Conservation (phyloP, 1,284 basidiomycete species). For the Malassezia vespertilionis region DNA sequence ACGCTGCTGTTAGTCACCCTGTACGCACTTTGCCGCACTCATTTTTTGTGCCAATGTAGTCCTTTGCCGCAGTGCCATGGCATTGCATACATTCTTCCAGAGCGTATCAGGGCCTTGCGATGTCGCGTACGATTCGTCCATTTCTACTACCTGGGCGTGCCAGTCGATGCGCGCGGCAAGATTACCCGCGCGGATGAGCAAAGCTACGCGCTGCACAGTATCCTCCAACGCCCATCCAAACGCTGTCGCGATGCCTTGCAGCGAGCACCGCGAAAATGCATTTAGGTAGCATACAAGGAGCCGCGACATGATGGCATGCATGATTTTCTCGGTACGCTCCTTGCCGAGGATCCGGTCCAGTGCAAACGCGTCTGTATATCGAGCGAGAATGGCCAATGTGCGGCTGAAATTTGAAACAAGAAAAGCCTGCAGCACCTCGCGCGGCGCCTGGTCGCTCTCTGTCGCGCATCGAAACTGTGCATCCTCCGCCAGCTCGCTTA, state of each 20-base stretch:
- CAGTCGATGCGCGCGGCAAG: slow-evolving; percentile 6
- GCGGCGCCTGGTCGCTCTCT: neutral
- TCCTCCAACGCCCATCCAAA: slow-evolving; percentile 68
- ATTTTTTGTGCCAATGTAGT: neutral
- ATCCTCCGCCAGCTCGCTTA: neutral
- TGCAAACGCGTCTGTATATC: slow-evolving; percentile 59
- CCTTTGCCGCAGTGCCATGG: slow-evolving; percentile 1
- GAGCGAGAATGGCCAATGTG: slow-evolving; percentile 6
- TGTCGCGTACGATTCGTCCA: neutral
- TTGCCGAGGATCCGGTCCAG: slow-evolving; percentile 63
- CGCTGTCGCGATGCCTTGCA: slow-evolving; percentile 65
- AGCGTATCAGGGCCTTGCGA: neutral
- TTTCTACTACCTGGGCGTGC: neutral
- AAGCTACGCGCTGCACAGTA: slow-evolving; percentile 41
- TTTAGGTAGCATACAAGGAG: slow-evolving; percentile 57
- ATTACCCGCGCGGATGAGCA: neutral
- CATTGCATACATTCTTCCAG: neutral
- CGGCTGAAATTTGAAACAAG: slow-evolving; percentile 10
- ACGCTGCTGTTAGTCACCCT: neutral
- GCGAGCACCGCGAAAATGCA: slow-evolving; percentile 67
- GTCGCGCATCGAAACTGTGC: neutral
- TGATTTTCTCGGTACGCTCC: slow-evolving; percentile 47
- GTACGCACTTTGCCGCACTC: neutral
- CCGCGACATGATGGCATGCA: slow-evolving; percentile 50
- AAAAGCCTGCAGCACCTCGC: slow-evolving; percentile 5